These are phyloP conservation scores for Pseudogymnoascus sp. DNA, from an alignment of 2,329 filamentous ascomycete species.

Conservation along the genomic window DNA sequence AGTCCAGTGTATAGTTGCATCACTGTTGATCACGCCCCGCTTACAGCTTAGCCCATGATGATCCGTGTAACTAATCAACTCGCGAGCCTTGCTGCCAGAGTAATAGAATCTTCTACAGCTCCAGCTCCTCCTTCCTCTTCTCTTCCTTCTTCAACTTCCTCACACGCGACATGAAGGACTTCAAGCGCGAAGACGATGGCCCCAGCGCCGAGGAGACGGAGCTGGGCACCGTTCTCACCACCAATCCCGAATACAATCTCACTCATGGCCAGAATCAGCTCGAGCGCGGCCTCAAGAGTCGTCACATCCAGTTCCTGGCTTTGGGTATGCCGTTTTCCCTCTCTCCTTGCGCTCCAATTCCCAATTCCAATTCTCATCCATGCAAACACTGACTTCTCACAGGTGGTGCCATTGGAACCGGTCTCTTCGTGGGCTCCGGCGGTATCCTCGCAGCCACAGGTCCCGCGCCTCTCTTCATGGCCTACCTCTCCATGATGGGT, in stretches of 20 bases:
- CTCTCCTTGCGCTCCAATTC: not conserved
- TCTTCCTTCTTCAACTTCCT: conserved; percentile 3
- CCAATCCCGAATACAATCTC: conserved; percentile 31
- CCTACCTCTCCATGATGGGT: conserved; percentile 50
- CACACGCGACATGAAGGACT: conserved; percentile 5
- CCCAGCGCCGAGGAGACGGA: conserved; percentile 11
- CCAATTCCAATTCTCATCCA: not conserved
- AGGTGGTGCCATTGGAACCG: conserved; percentile 52
- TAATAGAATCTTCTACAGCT: not conserved
- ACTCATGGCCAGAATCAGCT: conserved; percentile 34
- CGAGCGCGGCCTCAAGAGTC: conserved; percentile 47
- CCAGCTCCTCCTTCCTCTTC: not conserved
- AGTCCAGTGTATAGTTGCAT: conserved; percentile 1
- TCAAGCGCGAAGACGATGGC: conserved; percentile 10
- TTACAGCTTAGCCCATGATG: conserved; percentile 5
- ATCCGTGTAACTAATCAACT: conserved; percentile 7
- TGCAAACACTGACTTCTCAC: conserved; percentile 11
- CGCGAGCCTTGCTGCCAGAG: not conserved
- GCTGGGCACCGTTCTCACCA: conserved; percentile 10
- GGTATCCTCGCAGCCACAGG: conserved; percentile 46
- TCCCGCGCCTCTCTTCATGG: conserved; percentile 61
- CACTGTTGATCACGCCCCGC: conserved; percentile 1
- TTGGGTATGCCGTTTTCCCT: conserved; percentile 31
- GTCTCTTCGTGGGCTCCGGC: conserved; percentile 55
- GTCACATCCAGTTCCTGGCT: conserved; percentile 53